phyloP scores from a whole-genome alignment of 208 protist genomes.

The Leishmania aethiopica region DNA sequence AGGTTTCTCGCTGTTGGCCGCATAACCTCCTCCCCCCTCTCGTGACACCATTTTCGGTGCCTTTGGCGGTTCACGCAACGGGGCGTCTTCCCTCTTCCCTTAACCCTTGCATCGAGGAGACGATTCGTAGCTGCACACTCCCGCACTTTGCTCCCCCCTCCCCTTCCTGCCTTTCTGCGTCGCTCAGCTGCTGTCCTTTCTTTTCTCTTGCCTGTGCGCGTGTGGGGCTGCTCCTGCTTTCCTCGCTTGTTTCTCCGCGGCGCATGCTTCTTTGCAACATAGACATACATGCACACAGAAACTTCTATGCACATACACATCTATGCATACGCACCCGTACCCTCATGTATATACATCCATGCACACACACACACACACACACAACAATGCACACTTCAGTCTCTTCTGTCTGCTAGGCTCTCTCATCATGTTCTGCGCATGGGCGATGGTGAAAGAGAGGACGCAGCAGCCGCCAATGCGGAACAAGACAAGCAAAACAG shows the following conservation, averaged over 20 bases:
- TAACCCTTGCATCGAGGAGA: neutral
- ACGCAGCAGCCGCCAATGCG: neutral
- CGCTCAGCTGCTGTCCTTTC: neutral
- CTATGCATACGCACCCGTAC: no score
- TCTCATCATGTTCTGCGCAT: neutral
- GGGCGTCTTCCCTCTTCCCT: neutral
- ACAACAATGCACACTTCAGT: neutral
- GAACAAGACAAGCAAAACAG: slow-evolving; percentile 2
- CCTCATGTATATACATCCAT: neutral
- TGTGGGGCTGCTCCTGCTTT: neutral
- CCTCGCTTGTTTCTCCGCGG: neutral
- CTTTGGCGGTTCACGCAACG: neutral
- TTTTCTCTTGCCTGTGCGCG: neutral
- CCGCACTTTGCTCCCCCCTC: neutral
- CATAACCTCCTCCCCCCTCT: neutral
- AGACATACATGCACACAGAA: neutral
- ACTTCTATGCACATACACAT: neutral
- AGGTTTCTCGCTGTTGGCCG: neutral
- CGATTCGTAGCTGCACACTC: neutral
- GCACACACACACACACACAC: neutral
- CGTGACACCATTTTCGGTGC: neutral
- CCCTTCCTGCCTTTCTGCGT: neutral
- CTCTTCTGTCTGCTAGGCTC: neutral
- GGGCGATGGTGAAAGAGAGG: neutral
- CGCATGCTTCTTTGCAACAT: neutral